Conservation (phyloP, 2,329 filamentous ascomycete species). For the Stagonosporopsis vannaccii region DNA sequence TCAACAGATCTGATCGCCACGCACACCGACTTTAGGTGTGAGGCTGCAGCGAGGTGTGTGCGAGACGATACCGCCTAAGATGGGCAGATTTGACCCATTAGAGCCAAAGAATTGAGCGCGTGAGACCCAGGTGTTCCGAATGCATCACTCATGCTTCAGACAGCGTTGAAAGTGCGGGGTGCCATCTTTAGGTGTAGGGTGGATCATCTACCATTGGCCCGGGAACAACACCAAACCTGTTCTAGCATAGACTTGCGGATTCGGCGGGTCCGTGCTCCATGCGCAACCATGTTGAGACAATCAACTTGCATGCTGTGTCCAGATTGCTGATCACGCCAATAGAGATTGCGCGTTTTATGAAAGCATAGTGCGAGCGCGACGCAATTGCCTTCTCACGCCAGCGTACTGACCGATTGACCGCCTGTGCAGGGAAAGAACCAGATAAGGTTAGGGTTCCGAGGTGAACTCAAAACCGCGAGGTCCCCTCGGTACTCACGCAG, state of each 20-base stretch:
- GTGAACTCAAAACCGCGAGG: conserved; percentile 16
- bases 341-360: conserved; percentile 19
- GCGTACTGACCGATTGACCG: conserved; percentile 26
- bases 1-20: conserved; percentile 19
- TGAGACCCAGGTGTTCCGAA: conserved; percentile 19
- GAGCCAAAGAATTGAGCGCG: conserved; percentile 7
- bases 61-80: background rate
- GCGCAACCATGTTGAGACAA: conserved; percentile 19
- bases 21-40: conserved; percentile 18
- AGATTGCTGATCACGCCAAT: conserved; percentile 20
- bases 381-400: conserved; percentile 15
- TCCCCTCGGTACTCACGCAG: conserved; percentile 12
- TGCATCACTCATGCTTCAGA: conserved; percentile 17
- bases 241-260: conserved; percentile 17
- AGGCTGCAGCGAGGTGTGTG: background rate
- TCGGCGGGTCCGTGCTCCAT: conserved; percentile 18
- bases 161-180: conserved; percentile 27
- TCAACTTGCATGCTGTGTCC: conserved; percentile 18
- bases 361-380: conserved; percentile 17
- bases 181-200: conserved; percentile 15
- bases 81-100: background rate
- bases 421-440: conserved; percentile 8
- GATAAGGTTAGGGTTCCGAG: conserved; percentile 13
- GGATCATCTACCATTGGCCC: conserved; percentile 22
- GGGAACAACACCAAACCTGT: conserved; percentile 13